Base-by-base conservation (phyloP, 2,329 filamentous ascomycete genomes). In the Paracoccidioides brasiliensis region DNA sequence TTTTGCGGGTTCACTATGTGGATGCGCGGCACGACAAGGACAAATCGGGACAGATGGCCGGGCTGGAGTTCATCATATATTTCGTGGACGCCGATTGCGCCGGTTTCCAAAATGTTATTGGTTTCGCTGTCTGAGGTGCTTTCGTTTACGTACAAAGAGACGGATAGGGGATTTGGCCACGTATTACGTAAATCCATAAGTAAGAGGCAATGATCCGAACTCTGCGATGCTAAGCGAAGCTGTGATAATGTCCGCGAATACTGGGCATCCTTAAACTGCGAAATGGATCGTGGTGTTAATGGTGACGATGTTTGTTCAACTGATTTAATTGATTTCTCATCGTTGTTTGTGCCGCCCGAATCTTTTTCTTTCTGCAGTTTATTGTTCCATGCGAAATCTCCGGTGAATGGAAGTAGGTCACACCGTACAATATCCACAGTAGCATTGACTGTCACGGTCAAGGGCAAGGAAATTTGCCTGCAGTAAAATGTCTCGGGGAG, bases 371-470 rank as follows among this genome's bases (percentile, higher is more conserved):
- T 50, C 42, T 55, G 22, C 7, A 61, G 56, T 30, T 64, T 64
- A 54, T 74, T 74, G 55, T 69, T 69, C 82, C 86, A 88, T 0
- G 85, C 84, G 53, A 93, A 81, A 51, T 80, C 76, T 9, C 81
- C 80, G 50, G 82, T 81, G 9, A 95, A 78, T 0, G 89, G 84
- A 38, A 93, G 70, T 15, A 94, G 78, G 64, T 96, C 90, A 60
- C 90, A 83, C 41, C 88, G 80, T 38, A 84, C 79, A 8, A 96
- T 76, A 64, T 96, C 89, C 32, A 96, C 78, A 64, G 89, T 93
- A 3, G 90, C 87, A 66, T 96, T 96, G 50, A 97, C 91, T 4
- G 91, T 96, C 14, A 96, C 81, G 0, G 85, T 88, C 56, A 97
- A 74, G 12, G 89, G 86, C 33, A 95, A 76, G 15, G 84, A 84